A percentile compares a stretch with the other conserved stretches of the same genome.
Evolutionary conservation across 345 rosid genomes (phyloP).

Genomic region (Salix brachista): DNA sequence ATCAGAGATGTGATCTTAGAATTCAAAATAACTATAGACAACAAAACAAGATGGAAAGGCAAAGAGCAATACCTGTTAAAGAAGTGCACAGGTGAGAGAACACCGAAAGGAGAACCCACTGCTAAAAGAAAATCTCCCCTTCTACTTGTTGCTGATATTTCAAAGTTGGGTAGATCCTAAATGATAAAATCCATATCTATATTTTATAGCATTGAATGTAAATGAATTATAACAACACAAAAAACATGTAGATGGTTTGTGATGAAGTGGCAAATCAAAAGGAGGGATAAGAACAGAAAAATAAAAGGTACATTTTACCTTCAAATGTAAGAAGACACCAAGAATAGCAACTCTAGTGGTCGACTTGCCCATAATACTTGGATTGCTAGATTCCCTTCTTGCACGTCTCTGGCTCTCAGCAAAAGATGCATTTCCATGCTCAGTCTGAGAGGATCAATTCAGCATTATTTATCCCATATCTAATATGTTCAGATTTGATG

Average conservation of each 20-base stretch:
- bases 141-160: slow-evolving; percentile 33
- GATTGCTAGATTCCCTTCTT: slow-evolving; percentile 41
- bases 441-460: slow-evolving; percentile 31
- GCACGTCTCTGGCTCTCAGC: slow-evolving; percentile 33
- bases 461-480: background rate
- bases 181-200: slow-evolving; percentile 21
- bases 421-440: slow-evolving; percentile 28
- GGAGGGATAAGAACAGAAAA: slow-evolving; percentile 6
- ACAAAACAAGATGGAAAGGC: slow-evolving; percentile 9
- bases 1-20: background rate
- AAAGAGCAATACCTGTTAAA: slow-evolving; percentile 62
- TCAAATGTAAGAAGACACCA: slow-evolving; percentile 45
- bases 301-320: slow-evolving; percentile 37
- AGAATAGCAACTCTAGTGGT: slow-evolving; percentile 77
- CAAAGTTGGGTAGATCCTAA: slow-evolving; percentile 52
- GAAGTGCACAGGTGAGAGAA: slow-evolving; percentile 85
- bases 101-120: slow-evolving; percentile 92
- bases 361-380: slow-evolving; percentile 48
- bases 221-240: background rate
- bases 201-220: slow-evolving; percentile 1
- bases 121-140: slow-evolving; percentile 73
- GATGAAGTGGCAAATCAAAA: background rate
- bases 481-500: background rate
- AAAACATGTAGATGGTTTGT: background rate
- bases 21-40: slow-evolving; percentile 2